Conservation (phyloP, 805 yeast genomes). For the Blastobotrys terrestris region DNA sequence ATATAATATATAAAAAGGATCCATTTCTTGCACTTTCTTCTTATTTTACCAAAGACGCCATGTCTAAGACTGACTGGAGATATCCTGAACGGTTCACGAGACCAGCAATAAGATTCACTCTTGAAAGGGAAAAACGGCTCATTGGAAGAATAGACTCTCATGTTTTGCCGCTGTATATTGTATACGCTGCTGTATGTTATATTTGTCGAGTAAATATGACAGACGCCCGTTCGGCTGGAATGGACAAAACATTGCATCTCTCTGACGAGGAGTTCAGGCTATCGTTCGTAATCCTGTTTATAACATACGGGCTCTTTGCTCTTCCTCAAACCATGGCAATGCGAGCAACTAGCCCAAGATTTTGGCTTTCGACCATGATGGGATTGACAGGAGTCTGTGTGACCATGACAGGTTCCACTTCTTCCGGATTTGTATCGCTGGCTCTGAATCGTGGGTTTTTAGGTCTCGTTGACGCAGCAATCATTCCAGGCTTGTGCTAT, state of each 20-base stretch:
- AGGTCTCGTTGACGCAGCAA: conserved; percentile 40
- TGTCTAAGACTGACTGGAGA: not conserved
- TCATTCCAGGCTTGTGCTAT: conserved; percentile 39
- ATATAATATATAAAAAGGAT: not conserved
- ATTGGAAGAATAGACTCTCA: not conserved
- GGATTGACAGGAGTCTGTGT: not conserved
- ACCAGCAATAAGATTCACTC: not conserved
- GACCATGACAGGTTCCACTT: not conserved
- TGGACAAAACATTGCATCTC: not conserved
- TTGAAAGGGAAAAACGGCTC: not conserved
- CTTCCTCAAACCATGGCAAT: not conserved
- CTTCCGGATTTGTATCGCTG: not conserved
- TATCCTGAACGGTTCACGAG: not conserved
- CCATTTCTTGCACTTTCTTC: no score
- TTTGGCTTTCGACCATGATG: conserved; percentile 8
- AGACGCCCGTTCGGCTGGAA: not conserved
- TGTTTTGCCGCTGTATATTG: not conserved
- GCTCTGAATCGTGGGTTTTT: conserved; percentile 21
- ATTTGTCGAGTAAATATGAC: not conserved
- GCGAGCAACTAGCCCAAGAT: conserved; percentile 1
- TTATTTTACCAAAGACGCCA: no score
- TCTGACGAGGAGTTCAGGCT: not conserved
- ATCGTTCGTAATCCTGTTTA: not conserved
- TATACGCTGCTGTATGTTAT: not conserved
- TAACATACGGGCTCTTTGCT: not conserved